Base-by-base conservation (phyloP, 768 basidiomycete species). In the Auriscalpium vulgare region DNA sequence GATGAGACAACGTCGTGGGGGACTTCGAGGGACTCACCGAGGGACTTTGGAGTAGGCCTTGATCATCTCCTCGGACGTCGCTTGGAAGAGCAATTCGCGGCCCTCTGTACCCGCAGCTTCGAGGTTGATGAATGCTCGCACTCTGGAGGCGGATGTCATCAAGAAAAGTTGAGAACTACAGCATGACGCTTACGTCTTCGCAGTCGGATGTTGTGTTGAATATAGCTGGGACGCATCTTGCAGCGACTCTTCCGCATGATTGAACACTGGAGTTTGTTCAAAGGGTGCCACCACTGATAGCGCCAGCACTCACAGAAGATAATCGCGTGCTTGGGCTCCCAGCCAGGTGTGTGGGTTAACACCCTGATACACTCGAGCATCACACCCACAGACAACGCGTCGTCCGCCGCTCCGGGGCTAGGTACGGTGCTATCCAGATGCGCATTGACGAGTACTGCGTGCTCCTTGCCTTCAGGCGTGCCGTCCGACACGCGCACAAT, bases 211-310 rank as follows among this genome's bases (percentile, higher is more conserved):
- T 64, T 95, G 92, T 1, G 93, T 97, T 7, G 93, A 85, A 69
- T 87, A 98, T 4, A 97, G 75, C 70, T 98, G 95, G 0, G 91
- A 94, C 0, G 88, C 94, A 65, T 97, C 95, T 69, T 97, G 95
- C 35, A 98, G 72, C 1, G 88, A 91, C 67, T 98, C 95, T 69
- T 98, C 95, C 10, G 88, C 95, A 58, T 95, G 80, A 62, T 97
- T 97, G 74, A 95, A 97, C 58, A 98, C 91, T 94, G 58, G 46
- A 40, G 43, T 50, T 16, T 11, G 38, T 48, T 58, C 23, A 62
- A 53, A 13, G 29, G 21, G 35, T 53, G 9, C 23, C 10, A 43
- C 14, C 11, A 37, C 1, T 10, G 14, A 34, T 40, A 34, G 14
- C 13, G 47, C 11, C 14, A 51, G 34, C 23, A 75, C 89, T 70